These are phyloP conservation scores for Dillenia suffruticosa DNA, from an alignment of 164 flowering plant genomes.

Conservation along the genomic window DNA sequence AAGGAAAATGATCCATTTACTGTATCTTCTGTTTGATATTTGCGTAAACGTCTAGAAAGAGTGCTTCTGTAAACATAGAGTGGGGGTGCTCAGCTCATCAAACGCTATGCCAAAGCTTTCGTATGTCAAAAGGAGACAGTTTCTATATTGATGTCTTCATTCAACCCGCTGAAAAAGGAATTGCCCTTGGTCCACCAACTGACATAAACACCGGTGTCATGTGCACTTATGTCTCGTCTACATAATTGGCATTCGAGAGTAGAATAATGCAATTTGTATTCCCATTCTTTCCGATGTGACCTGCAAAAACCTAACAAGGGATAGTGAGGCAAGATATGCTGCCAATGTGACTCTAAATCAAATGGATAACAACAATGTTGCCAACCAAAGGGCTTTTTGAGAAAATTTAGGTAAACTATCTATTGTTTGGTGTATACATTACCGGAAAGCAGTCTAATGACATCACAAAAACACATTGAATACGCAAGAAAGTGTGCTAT, in stretches of 20 bases:
- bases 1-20: conserved; percentile 69
- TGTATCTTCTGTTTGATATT: conserved; percentile 46
- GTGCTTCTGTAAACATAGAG: conserved; percentile 59
- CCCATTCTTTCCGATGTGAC: too few species aligned
- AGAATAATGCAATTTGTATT: background rate
- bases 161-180: conserved; percentile 35
- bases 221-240: background rate
- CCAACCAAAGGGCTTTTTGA: too few species aligned
- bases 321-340: too few species aligned
- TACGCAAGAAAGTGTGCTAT: too few species aligned
- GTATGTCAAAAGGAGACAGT: conserved; percentile 46
- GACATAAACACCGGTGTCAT: background rate
- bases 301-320: too few species aligned
- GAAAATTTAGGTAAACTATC: too few species aligned
- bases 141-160: conserved; percentile 19
- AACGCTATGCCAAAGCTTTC: conserved; percentile 72
- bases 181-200: too few species aligned
- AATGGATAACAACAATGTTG: too few species aligned
- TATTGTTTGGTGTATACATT: too few species aligned
- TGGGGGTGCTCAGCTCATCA: conserved; percentile 55
- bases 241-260: background rate
- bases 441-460: too few species aligned
- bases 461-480: too few species aligned
- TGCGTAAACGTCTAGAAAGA: conserved; percentile 40
- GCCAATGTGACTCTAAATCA: too few species aligned